Percentiles rank a stretch among this genome's conserved stretches.
Conservation (phyloP, 768 basidiomycete genomes). For the Tricholoma furcatifolium region DNA sequence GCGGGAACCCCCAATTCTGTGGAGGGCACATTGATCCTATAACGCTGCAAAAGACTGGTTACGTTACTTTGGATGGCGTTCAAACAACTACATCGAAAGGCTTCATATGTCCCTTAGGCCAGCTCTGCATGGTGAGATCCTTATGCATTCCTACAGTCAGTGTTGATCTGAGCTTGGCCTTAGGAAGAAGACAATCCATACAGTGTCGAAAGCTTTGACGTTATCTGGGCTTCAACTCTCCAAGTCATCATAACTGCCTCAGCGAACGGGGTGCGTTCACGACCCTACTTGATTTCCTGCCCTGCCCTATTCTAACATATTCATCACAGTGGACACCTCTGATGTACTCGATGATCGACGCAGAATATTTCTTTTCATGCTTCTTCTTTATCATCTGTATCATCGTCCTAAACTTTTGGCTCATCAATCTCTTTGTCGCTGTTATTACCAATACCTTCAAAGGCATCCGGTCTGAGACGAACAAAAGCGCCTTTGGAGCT, state of each 20-base stretch:
- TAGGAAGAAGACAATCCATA: slow-evolving; percentile 70
- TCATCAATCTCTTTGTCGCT: slow-evolving; percentile 91
- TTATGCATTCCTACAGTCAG: background rate
- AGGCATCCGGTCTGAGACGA: slow-evolving; percentile 82
- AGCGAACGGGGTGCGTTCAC: slow-evolving; percentile 64
- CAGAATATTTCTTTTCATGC: slow-evolving; percentile 86
- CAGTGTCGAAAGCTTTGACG: slow-evolving; percentile 82
- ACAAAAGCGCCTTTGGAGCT: slow-evolving; percentile 91
- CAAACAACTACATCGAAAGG: slow-evolving; percentile 55
- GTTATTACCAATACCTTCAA: slow-evolving; percentile 95
- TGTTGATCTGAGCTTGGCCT: background rate
- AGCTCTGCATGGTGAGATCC: slow-evolving; percentile 65
- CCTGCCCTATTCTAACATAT: background rate
- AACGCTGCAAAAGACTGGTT: slow-evolving; percentile 46
- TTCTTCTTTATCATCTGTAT: slow-evolving; percentile 86
- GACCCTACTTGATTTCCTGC: background rate
- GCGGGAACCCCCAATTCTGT: slow-evolving; percentile 53
- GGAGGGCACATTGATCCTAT: slow-evolving; percentile 76
- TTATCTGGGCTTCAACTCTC: slow-evolving; percentile 74
- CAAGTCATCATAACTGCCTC: slow-evolving; percentile 86
- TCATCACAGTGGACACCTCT: slow-evolving; percentile 62
- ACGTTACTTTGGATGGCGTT: slow-evolving; percentile 27
- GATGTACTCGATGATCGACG: slow-evolving; percentile 89
- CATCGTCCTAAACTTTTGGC: slow-evolving; percentile 90
- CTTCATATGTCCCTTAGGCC: slow-evolving; percentile 86